Conservation (phyloP, 2,329 filamentous ascomycete genomes). For the Aphanocladium album region DNA sequence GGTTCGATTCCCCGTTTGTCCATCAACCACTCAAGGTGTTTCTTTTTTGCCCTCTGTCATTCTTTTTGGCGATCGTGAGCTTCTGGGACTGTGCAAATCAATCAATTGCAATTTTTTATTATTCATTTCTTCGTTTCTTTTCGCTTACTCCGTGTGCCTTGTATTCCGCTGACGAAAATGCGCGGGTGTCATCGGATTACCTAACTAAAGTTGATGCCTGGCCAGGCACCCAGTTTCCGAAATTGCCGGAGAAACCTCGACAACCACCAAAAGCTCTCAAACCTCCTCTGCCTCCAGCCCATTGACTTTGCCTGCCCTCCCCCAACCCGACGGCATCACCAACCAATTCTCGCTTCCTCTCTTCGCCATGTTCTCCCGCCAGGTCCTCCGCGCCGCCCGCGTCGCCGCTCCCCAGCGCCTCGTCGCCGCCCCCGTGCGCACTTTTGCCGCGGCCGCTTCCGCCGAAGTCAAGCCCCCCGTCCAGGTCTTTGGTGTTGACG, state of each 20-base stretch:
- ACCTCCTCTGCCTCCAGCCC: slow-evolving; percentile 5
- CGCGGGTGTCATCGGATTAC: slow-evolving; percentile 12
- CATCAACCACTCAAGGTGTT: not conserved
- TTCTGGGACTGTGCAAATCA: not conserved
- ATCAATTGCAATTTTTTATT: not conserved
- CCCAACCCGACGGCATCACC: slow-evolving; percentile 21
- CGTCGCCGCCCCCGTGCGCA: slow-evolving; percentile 53
- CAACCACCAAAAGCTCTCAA: slow-evolving; percentile 29
- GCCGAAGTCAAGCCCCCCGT: slow-evolving; percentile 77
- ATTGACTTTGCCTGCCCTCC: not conserved
- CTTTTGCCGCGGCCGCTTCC: slow-evolving; percentile 69
- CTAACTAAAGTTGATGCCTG: slow-evolving; percentile 32
- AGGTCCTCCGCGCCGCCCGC: slow-evolving; percentile 52
- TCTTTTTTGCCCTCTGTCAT: not conserved
- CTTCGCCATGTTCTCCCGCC: slow-evolving; percentile 54
- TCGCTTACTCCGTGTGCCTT: not conserved
- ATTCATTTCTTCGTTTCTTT: not conserved
- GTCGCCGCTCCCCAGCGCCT: slow-evolving; percentile 57
- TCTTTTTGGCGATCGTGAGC: not conserved
- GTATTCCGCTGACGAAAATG: not conserved
- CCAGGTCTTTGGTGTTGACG: slow-evolving; percentile 90
- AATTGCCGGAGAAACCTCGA: slow-evolving; percentile 35
- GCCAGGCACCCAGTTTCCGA: slow-evolving; percentile 37
- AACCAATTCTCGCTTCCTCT: slow-evolving; percentile 17
- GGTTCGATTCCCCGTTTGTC: slow-evolving; percentile 17